These are phyloP conservation scores for Schizophyllum commune DNA, from an alignment of 1,284 basidiomycete species.

Conservation along the genomic window DNA sequence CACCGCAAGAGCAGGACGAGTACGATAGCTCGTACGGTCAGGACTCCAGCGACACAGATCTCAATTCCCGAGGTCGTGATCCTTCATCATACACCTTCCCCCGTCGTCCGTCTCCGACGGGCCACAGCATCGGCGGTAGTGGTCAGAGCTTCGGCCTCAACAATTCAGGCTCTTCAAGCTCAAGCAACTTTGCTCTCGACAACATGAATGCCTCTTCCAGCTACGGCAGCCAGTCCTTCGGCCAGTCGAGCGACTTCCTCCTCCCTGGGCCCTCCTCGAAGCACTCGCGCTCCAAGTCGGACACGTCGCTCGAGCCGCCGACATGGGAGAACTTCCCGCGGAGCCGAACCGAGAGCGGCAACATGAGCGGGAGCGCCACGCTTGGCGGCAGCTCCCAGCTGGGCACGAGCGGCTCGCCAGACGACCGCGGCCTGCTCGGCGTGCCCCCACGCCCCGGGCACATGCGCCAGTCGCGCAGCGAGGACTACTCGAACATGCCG, in stretches of 20 bases:
- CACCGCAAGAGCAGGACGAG: background rate
- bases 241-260: conserved; percentile 15
- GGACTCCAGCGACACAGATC: background rate
- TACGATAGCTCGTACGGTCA: background rate
- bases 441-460: conserved; percentile 24
- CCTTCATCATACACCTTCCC: background rate
- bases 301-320: conserved; percentile 49
- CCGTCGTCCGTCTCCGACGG: background rate
- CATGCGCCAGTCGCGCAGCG: conserved; percentile 41
- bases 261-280: conserved; percentile 18
- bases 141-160: background rate
- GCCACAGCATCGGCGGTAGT: background rate
- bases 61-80: background rate
- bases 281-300: conserved; percentile 47
- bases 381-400: conserved; percentile 22
- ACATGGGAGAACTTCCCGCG: conserved; percentile 32
- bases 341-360: background rate
- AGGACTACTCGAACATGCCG: conserved; percentile 25
- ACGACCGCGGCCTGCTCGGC: conserved; percentile 30
- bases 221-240: conserved; percentile 3
- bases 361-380: conserved; percentile 7
- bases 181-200: background rate
- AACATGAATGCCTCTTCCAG: conserved; percentile 6
- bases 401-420: conserved; percentile 14
- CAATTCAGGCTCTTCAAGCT: background rate